Base-by-base conservation (phyloP, 2,329 filamentous ascomycete species). In the Ophiocordyceps australis region DNA sequence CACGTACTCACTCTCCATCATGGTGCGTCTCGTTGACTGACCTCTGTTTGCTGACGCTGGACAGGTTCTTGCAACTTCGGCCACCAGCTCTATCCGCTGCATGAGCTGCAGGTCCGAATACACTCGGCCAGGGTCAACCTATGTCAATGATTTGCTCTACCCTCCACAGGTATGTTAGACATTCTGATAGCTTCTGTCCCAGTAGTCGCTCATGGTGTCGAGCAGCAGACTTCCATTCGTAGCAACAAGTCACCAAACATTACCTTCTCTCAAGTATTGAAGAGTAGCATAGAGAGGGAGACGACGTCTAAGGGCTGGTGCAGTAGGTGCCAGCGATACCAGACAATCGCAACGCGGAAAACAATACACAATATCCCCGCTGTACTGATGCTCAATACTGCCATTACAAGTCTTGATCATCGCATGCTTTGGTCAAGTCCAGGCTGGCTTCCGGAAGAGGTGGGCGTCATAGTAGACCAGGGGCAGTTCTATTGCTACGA, bases 401-500 rank as follows among this genome's bases (percentile, higher is more conserved):
- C 80, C 9, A 74, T 79, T 21, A 70, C 64, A 5, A 74, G 57
- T 23, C 65, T 72, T 3, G 78, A 86, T 34, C 70, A 82, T 19
- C 74, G 75, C 38, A 65, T 77, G 31, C 61, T 93, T 11, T 98
- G 91, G 91, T 71, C 80, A 2, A 81, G 74, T 9, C 81, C 81
- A 1, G 81, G 80, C 11, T 98, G 86, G 75, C 59, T 98, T 9
- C 89, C 89, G 0, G 78, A 89, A 42, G 83, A 95, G 46, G 85
- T 98, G 39, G 89, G 89, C 20, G 70, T 98, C 41, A 80, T 92
- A 30, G 70, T 93, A 30, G 80, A 91, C 31, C 71, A 80, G 39
- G 82, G 81, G n/a, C 80, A 92, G 42, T 80, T 95, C 43, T 85
- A 81, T 49, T 94, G 85, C 49, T 95, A 83, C 35, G 85, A 98